Conservation (phyloP, 1,284 basidiomycete genomes). For the Trichosporon asahii region DNA sequence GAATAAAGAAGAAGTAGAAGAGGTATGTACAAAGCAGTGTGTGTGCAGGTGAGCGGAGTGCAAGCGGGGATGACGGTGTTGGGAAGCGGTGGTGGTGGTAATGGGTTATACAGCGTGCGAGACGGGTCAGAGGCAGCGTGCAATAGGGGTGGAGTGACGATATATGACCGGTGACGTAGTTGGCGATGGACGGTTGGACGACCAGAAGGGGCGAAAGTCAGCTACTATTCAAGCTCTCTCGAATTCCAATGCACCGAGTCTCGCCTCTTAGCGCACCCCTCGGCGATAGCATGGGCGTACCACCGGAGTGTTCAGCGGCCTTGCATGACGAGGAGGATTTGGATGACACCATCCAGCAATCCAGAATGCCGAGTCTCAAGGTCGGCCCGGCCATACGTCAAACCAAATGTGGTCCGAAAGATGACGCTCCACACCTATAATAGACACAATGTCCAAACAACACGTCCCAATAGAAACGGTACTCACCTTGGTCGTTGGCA, state of each 20-base stretch:
- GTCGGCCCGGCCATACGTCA: neutral
- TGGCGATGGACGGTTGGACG: neutral
- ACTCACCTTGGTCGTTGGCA: slow-evolving; percentile 13
- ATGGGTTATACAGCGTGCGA: neutral
- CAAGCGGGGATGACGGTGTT: neutral
- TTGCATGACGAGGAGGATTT: neutral
- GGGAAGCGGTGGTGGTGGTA: neutral
- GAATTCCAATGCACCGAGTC: slow-evolving; percentile 1
- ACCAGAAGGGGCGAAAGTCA: slow-evolving; percentile 1
- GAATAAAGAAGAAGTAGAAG: neutral
- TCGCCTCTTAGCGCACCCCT: neutral
- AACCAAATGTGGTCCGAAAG: neutral
- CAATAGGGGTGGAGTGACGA: slow-evolving; percentile 7
- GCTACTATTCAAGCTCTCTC: slow-evolving; percentile 2
- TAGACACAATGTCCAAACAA: neutral
- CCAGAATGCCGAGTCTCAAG: neutral
- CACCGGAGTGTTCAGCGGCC: neutral
- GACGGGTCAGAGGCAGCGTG: too few species aligned
- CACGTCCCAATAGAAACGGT: neutral
- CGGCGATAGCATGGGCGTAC: neutral
- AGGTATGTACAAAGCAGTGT: neutral
- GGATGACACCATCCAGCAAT: neutral
- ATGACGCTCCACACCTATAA: slow-evolving; percentile 8
- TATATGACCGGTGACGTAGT: slow-evolving; percentile 6
- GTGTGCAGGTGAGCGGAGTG: neutral